Evolutionary conservation across 1,284 basidiomycete genomes (phyloP), one percentile per base, ranked within the genome.

Genomic region (Rhodotorula sp.): DNA sequence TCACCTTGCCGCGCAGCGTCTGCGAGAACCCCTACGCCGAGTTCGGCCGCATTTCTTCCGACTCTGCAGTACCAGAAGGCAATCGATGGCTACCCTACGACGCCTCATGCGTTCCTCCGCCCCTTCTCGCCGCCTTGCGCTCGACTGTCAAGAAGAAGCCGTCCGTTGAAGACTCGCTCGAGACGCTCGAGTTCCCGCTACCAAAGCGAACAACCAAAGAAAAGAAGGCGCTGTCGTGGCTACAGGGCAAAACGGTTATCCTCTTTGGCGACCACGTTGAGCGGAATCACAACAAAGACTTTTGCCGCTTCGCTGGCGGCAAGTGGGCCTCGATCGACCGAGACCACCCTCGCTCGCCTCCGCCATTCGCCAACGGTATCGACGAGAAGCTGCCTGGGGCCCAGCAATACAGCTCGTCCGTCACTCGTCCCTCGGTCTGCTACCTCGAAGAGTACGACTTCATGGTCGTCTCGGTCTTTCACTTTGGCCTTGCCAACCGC

Each of bases 241-340:
- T 74, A 1, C 54, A 64, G 24, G 68, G 70, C 63, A 68, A 67
- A 64, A 74, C 73, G 6, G 68, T 74, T 18, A 55, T 74, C 20
- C 64, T 74, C 44, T 67, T 72, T 47, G 73, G 73, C 26, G 73
- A 74, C 59, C 68, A 72, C 52, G 64, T 70, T 61, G 73, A 74
- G 48, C 64, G 73, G 22, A 55, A 57, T 24, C 73, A 74, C 64
- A 64, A 62, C 57, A 62, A 64, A 26, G 68, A 74, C 34, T 69
- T 74, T 54, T 74, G 73, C 57, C 68, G 65, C 2, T 62, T 70
- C 50, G 68, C 66, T 2, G 73, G 70, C 50, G 73, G 73, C 37
- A 54, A 64, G 30, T 74, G 68, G 48, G 59, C 34, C 16, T 44
- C 66, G 44, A 74, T 74, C 61, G 60, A 46, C 5, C 37, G 34